phyloP scores from a whole-genome alignment of 2,329 filamentous ascomycete species.

The Aspergillus sp. region DNA sequence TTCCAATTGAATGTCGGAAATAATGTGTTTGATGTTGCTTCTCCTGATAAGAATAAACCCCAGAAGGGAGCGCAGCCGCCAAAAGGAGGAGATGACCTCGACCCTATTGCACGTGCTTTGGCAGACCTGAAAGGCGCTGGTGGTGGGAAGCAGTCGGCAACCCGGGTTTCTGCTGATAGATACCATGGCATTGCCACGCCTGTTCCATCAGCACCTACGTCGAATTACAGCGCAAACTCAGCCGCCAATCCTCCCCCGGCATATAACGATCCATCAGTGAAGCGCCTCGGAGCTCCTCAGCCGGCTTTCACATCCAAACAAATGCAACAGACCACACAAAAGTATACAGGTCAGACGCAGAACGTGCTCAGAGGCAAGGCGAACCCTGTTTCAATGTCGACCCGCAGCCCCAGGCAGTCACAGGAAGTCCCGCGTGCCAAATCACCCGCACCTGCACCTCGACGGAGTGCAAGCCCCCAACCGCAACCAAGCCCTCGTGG shows the following conservation, averaged over 20 bases:
- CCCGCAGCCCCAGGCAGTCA: slow-evolving; percentile 53
- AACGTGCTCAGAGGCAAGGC: slow-evolving; percentile 64
- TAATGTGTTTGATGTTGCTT: slow-evolving; percentile 91
- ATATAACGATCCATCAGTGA: slow-evolving; percentile 72
- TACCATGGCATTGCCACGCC: slow-evolving; percentile 94
- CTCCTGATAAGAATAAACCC: slow-evolving; percentile 64
- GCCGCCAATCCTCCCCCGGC: slow-evolving; percentile 74
- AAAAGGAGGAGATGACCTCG: slow-evolving; percentile 60
- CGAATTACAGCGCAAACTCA: slow-evolving; percentile 32
- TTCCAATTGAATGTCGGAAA: slow-evolving; percentile 92
- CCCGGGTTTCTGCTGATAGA: slow-evolving; percentile 89
- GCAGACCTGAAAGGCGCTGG: slow-evolving; percentile 89
- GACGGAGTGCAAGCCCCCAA: slow-evolving; percentile 46
- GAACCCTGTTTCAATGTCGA: slow-evolving; percentile 56
- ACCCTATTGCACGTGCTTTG: slow-evolving; percentile 88
- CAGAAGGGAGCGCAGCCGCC: slow-evolving; percentile 37
- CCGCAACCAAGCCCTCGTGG: slow-evolving; percentile 32
- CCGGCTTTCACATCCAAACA: slow-evolving; percentile 89
- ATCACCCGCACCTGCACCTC: slow-evolving; percentile 63
- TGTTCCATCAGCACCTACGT: slow-evolving; percentile 50
- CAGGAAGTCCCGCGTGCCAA: slow-evolving; percentile 49
- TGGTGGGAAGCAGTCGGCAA: slow-evolving; percentile 74
- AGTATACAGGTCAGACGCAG: slow-evolving; percentile 79
- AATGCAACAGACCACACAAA: slow-evolving; percentile 93
- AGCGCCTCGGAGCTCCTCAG: slow-evolving; percentile 81